Conservation (phyloP, 129 eudicot species). For the Flaveria sonorensis region DNA sequence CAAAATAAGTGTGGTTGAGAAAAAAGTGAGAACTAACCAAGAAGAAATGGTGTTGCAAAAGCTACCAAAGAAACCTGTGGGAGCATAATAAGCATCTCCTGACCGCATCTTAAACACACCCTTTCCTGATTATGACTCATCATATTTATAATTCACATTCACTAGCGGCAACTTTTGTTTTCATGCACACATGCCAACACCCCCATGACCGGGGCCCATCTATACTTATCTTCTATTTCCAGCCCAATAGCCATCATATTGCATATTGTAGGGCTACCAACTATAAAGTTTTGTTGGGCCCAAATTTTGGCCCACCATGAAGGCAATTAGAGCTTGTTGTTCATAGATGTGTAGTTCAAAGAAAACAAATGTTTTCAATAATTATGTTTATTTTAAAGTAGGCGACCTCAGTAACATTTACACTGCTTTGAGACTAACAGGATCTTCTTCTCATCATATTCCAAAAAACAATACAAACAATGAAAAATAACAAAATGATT, state of each 20-base stretch:
- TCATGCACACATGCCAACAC: not conserved
- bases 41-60: slow-evolving; percentile 21
- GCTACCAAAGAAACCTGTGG: slow-evolving; percentile 25
- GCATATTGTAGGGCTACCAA: not conserved
- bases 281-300: not conserved
- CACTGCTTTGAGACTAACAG: slow-evolving; percentile 28
- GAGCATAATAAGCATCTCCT: slow-evolving; percentile 14
- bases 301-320: not conserved
- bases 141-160: not conserved
- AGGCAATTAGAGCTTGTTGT: no score
- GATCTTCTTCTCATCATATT: slow-evolving; percentile 32
- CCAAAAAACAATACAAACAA: slow-evolving; percentile 29
- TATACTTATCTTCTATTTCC: slow-evolving; percentile 18
- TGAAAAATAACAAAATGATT: slow-evolving; percentile 31
- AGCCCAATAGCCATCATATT: not conserved
- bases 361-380: not conserved
- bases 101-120: slow-evolving; percentile 23
- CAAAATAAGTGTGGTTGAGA: not conserved
- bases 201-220: no score
- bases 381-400: slow-evolving; percentile 17
- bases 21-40: slow-evolving; percentile 25
- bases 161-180: slow-evolving; percentile 33
- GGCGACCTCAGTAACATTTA: slow-evolving; percentile 30
- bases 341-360: no score
- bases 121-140: not conserved